Percentiles rank a stretch among this genome's conserved stretches.
Evolutionary conservation across 352 stramenopile genomes (phyloP).

Genomic region (Phytophthora crassamura): DNA sequence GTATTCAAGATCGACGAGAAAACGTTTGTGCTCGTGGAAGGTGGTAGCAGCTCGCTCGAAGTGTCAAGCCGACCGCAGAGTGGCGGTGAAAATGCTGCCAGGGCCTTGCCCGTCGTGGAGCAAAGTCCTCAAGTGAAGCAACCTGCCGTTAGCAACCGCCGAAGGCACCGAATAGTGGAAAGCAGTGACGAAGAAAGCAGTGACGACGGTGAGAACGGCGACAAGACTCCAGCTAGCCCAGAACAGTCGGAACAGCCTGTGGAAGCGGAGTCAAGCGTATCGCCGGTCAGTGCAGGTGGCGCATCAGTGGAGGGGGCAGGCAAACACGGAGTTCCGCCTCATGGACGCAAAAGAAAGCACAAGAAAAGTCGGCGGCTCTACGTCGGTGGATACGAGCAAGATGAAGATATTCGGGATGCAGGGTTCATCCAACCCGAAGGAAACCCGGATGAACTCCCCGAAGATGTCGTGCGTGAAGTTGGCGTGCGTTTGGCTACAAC

Average conservation of each 20-base stretch:
- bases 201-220: constrained; percentile 15
- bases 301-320: background rate
- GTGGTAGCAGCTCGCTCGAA: constrained; percentile 6
- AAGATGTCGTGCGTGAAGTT: constrained; percentile 75
- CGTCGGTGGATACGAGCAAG: constrained; percentile 76
- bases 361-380: constrained; percentile 49
- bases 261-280: background rate
- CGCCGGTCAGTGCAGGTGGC: background rate
- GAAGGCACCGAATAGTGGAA: constrained; percentile 43
- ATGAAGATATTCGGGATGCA: constrained; percentile 60
- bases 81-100: background rate
- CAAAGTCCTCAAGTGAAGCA: constrained; percentile 9
- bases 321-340: constrained; percentile 1
- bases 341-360: constrained; percentile 16
- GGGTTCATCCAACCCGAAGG: constrained; percentile 89
- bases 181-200: constrained; percentile 48
- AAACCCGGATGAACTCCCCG: constrained; percentile 70
- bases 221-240: constrained; percentile 3
- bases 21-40: constrained; percentile 19
- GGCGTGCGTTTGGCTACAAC: constrained; percentile 47
- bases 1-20: constrained; percentile 21
- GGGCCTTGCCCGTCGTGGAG: background rate
- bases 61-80: constrained; percentile 15
- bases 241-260: constrained; percentile 2
- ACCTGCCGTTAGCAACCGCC: constrained; percentile 22